phyloP scores from a whole-genome alignment of 768 basidiomycete genomes.

The Lactarius vividus region DNA sequence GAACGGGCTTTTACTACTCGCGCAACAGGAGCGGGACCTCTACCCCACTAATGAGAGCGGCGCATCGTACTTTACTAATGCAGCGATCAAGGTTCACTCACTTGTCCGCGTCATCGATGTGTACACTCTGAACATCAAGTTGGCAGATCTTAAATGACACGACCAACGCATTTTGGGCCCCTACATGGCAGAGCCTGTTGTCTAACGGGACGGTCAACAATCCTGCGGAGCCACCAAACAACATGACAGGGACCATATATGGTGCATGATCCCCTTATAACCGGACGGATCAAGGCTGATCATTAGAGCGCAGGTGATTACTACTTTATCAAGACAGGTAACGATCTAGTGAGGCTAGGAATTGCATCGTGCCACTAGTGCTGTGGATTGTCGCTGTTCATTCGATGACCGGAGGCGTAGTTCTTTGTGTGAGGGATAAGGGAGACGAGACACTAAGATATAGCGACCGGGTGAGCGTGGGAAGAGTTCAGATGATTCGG shows the following conservation, averaged over 20 bases:
- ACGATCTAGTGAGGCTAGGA: conserved; percentile 47
- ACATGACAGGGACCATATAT: conserved; percentile 59
- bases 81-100: conserved; percentile 46
- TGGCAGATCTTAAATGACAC: conserved; percentile 18
- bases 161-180: conserved; percentile 42
- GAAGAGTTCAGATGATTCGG: background rate
- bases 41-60: conserved; percentile 33
- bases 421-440: background rate
- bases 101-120: background rate
- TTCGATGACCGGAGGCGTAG: background rate
- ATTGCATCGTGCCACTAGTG: conserved; percentile 39
- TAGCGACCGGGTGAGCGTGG: background rate
- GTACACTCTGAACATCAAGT: background rate
- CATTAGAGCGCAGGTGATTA: conserved; percentile 50
- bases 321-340: conserved; percentile 57
- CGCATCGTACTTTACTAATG: conserved; percentile 42
- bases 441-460: background rate
- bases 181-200: conserved; percentile 60
- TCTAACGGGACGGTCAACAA: conserved; percentile 65
- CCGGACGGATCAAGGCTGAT: background rate
- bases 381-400: background rate
- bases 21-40: conserved; percentile 40
- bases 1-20: conserved; percentile 56
- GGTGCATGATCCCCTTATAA: conserved; percentile 35
- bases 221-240: conserved; percentile 47